A percentile compares a stretch with the other conserved stretches of the same genome.
Conservation (phyloP, 202 grass and related monocot genomes). For the Elaeis oleifera region DNA sequence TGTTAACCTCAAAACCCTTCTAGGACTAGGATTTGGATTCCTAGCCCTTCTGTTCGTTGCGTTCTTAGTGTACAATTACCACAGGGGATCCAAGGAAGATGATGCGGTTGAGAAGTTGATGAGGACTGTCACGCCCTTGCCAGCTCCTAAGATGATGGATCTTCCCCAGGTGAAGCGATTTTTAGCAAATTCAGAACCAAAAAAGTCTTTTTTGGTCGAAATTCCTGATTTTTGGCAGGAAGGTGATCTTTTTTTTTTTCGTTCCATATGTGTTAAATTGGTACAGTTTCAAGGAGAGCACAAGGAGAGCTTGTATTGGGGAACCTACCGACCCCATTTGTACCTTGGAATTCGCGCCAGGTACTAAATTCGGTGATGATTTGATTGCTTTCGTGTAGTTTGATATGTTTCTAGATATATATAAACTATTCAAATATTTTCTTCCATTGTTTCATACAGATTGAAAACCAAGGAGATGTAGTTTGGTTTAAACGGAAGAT, state of each 20-base stretch:
- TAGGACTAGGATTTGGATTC: conserved; percentile 28
- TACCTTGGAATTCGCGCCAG: conserved; percentile 91
- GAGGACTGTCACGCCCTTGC: conserved; percentile 64
- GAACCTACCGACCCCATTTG: conserved; percentile 84
- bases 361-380: conserved; percentile 29
- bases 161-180: conserved; percentile 58
- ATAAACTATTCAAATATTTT: not conserved
- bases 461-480: too few species aligned
- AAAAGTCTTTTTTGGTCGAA: not conserved
- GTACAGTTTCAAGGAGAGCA: conserved; percentile 83
- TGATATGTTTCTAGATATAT: not conserved
- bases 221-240: conserved; percentile 10
- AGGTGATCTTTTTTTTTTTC: conserved; percentile 12
- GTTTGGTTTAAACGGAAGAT: too few species aligned
- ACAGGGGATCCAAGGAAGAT: conserved; percentile 30
- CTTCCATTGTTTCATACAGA: too few species aligned
- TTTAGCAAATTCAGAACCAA: not conserved
- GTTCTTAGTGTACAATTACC: conserved; percentile 39
- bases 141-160: conserved; percentile 84
- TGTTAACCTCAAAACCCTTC: conserved; percentile 36
- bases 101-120: conserved; percentile 37
- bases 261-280: conserved; percentile 15
- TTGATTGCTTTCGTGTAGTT: conserved; percentile 2
- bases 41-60: conserved; percentile 27
- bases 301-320: conserved; percentile 95